A percentile compares a stretch with the other conserved stretches of the same genome.
These are phyloP conservation scores for Zea mays DNA, from an alignment of 176 grass and related monocot species.

Conservation along the genomic window DNA sequence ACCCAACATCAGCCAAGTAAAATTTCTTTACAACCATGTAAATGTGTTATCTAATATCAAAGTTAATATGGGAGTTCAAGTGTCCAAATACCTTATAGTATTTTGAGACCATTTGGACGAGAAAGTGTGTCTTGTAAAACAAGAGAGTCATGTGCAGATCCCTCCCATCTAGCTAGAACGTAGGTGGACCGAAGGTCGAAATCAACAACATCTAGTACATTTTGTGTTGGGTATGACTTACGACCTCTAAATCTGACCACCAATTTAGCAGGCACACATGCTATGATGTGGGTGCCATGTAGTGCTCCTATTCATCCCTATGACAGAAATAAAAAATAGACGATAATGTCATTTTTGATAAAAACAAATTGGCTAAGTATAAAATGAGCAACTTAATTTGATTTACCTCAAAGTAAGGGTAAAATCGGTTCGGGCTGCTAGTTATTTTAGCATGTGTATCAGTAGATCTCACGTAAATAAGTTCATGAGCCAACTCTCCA, in stretches of 20 bases:
- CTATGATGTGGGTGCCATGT: not conserved
- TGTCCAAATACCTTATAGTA: not conserved
- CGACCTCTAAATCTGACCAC: not conserved
- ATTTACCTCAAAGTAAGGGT: not conserved
- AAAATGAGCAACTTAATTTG: not conserved
- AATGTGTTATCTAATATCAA: not conserved
- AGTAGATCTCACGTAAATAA: not conserved
- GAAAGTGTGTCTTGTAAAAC: not conserved
- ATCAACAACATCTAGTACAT: not conserved
- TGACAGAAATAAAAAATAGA: not conserved
- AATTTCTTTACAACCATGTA: not conserved
- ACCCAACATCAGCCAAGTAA: not conserved
- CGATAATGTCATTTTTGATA: not conserved
- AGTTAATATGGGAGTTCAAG: not conserved
- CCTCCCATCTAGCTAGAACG: too few species aligned
- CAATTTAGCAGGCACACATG: not conserved
- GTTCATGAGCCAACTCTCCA: not conserved
- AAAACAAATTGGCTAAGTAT: not conserved
- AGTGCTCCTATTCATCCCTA: not conserved
- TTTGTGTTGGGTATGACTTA: not conserved
- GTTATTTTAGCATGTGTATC: conserved; percentile 18
- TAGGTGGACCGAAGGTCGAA: not conserved
- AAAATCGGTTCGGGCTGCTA: not conserved
- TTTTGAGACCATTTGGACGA: not conserved
- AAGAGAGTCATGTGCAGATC: not conserved